A percentile compares a stretch with the other conserved stretches of the same genome.
Conservation (phyloP, 768 basidiomycete genomes). For the Postia placenta region DNA sequence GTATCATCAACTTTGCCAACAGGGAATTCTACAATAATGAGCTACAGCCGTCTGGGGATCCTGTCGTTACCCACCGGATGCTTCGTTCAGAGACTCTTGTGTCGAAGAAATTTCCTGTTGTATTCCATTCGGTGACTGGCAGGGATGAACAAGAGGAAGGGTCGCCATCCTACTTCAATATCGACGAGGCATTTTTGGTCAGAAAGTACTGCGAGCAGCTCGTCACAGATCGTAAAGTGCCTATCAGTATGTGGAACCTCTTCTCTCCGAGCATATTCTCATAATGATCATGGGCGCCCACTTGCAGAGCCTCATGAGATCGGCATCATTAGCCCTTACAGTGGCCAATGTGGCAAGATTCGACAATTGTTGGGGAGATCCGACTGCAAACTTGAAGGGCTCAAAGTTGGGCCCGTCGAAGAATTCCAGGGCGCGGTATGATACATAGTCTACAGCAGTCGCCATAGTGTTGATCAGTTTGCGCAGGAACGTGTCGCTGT, state of each 20-base stretch:
- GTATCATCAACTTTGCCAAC: constrained; percentile 53
- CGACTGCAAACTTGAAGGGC: constrained; percentile 7
- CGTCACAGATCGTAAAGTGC: constrained; percentile 18
- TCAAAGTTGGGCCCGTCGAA: constrained; percentile 34
- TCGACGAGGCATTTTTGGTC: constrained; percentile 30
- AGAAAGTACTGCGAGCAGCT: constrained; percentile 27
- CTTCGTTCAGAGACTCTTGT: constrained; percentile 23
- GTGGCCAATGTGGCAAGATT: constrained; percentile 31
- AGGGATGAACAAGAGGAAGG: constrained; percentile 26
- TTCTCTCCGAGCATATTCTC: neutral
- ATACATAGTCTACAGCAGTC: no score
- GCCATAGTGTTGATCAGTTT: no score
- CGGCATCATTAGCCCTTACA: constrained; percentile 35
- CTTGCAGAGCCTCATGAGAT: constrained; percentile 24
- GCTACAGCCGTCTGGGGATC: constrained; percentile 24
- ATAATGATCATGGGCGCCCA: neutral
- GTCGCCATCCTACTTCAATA: constrained; percentile 37
- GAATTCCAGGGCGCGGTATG: constrained; percentile 37
- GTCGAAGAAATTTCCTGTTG: constrained; percentile 22
- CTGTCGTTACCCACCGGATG: constrained; percentile 19
- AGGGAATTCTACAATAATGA: constrained; percentile 32
- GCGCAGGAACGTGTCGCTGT: constrained; percentile 33
- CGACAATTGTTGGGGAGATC: constrained; percentile 17
- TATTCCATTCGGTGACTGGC: constrained; percentile 30
- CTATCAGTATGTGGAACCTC: constrained; percentile 28